Base-by-base conservation (phyloP, 2,329 filamentous ascomycete genomes). In the Dothidotthia symphoricarpi region DNA sequence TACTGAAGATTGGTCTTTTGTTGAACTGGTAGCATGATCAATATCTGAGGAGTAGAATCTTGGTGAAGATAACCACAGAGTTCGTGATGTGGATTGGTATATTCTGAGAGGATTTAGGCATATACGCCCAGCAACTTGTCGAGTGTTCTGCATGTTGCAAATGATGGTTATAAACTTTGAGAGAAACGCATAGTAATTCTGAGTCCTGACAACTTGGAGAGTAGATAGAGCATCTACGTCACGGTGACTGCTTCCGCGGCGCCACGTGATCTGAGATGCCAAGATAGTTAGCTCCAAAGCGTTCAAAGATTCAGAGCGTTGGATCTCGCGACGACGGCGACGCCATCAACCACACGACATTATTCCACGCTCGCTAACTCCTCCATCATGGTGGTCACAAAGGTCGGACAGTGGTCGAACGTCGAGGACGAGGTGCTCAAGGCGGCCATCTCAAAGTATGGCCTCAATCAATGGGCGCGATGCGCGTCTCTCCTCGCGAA, bases 341-440 rank as follows among this genome's bases (percentile, higher is more conserved):
- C 27, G 34, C 39, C n/a, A 44, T 30, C 41, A 43, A 45, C 43
- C 44, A 42, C 46, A 34, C 19, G 16, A 37, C 22, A 11, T 24
- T 22, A 19, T 37, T 19, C 4, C 31, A 28, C 25, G 25, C 22
- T 31, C 28, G 29, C 14, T 29, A 10, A 26, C 25, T 22, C 26
- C 46, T 47, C 27, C 55, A 53, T 29, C 42, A 83, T 82, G 79
- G 77, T 80, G 47, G 79, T 82, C 52, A 80, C 81, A 59, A 82
- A 83, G 66, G 79, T 80, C 59, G 80, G 80, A 55, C 79, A 83
- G 41, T 83, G 80, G 80, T 83, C 80, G 10, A 84, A 84, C 53
- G 81, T 83, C 51, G 80, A 84, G 76, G 93, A 98, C 73, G 93
- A 98, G 71, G 95, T 97, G 61, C 85, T 98, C 71, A 96, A 97